phyloP scores from a whole-genome alignment of 805 yeast species.

The Danielozyma ontarioensis region DNA sequence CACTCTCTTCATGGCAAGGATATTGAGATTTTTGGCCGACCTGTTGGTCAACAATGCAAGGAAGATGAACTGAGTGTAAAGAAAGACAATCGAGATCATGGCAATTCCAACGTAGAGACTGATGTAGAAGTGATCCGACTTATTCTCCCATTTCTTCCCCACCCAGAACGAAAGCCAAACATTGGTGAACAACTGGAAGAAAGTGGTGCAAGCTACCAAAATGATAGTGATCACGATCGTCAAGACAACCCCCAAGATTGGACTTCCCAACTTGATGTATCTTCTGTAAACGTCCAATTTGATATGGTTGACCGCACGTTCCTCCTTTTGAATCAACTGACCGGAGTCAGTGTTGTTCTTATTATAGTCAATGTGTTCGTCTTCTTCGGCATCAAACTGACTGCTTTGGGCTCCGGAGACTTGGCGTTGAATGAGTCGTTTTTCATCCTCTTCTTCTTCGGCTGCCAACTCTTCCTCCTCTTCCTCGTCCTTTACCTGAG shows the following conservation, averaged over 20 bases:
- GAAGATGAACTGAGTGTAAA: constrained; percentile 38
- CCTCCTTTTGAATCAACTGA: constrained; percentile 42
- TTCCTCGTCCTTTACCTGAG: constrained; percentile 12
- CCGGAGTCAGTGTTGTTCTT: constrained; percentile 18
- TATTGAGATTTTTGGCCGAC: constrained; percentile 57
- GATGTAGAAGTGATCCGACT: constrained; percentile 56
- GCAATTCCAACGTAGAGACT: constrained; percentile 68
- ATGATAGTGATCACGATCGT: constrained; percentile 15
- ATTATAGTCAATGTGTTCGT: constrained; percentile 26
- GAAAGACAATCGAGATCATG: constrained; percentile 41
- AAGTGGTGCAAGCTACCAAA: constrained; percentile 44
- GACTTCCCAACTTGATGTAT: constrained; percentile 32
- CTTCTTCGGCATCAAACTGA: constrained; percentile 26
- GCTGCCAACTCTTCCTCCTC: constrained; percentile 6
- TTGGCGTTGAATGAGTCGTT: constrained; percentile 5
- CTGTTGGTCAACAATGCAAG: constrained; percentile 47
- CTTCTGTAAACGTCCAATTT: constrained; percentile 42
- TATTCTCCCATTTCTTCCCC: constrained; percentile 42
- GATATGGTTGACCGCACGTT: constrained; percentile 54
- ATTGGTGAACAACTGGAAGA: constrained; percentile 54
- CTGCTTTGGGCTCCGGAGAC: constrained; percentile 13
- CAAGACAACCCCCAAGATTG: constrained; percentile 15
- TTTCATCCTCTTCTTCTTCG: constrained; percentile 3
- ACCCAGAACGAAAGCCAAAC: constrained; percentile 88
- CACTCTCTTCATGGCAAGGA: constrained; percentile 52